Evolutionary conservation across 2,329 filamentous ascomycete species (phyloP), one percentile per base, ranked within the genome.

Genomic region (Botrytis porri): DNA sequence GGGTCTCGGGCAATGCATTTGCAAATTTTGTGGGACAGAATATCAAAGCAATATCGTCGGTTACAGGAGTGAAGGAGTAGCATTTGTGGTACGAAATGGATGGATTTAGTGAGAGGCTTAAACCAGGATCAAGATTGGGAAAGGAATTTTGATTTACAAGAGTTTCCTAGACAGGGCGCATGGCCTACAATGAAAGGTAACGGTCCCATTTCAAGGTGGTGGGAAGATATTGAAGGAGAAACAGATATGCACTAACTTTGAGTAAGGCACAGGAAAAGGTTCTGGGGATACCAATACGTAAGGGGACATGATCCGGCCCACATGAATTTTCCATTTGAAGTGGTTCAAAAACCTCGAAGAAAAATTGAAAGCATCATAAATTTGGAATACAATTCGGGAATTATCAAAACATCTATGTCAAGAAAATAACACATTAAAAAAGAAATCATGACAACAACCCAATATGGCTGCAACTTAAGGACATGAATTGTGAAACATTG

Each of bases 101-200:
- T 57, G n/a, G 51, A 57, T n/a, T 29, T 57, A 29, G n/a, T n/a
- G 51, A 29, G 14, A 29, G 51, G n/a, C n/a, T 57, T 29, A n/a
- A 29, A 57, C 14, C n/a, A 57, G 51, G n/a, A 29, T 29, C n/a
- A 29, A 16, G 51, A 29, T 18, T 57, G n/a, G 51, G 14, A 18
- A 9, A 4, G 7, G 51, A 57, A 29, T 29, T 57, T 57, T 29
- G 7, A 4, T 29, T 29, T 18, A 18, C 51, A 32, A 29, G 51
- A 2, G 16, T 3, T 16, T 57, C n/a, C 51, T 57, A 8, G 3
- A 29, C 0, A 3, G 7, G 1, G 0, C 5, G 0, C 2, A 5
- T 16, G 14, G 1, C 3, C 7, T n/a, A 6, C 6, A 54, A 54
- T 14, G 12, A 5, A 14, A 3, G 2, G 8, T 18, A 18, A 8